Evolutionary conservation across 176 grass and related monocot species (phyloP), one percentile per base, ranked within the genome.

Genomic region (Miscanthus lutarioriparius): DNA sequence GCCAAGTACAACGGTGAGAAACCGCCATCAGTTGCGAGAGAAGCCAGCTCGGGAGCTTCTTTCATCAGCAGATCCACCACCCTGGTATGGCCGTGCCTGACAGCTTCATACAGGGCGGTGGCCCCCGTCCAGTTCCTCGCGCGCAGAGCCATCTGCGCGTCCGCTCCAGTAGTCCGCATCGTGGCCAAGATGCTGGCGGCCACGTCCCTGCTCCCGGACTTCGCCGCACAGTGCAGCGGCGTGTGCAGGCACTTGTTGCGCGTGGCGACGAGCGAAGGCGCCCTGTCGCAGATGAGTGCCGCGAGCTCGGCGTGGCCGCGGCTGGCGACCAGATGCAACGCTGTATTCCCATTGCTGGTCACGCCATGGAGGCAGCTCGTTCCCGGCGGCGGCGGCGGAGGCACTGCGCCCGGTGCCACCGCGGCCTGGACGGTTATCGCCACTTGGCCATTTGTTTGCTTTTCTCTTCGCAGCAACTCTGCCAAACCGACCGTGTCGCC

Each of bases 271-370:
- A 92, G 73, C 39, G 70, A 72, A 0, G 48, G 27, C 5, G 54
- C 17, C 54, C 1, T 12, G 11, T 16, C 1, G 19, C 65, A 86
- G 23, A 88, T 47, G 2, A 54, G 1, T 9, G 1, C 1, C 1
- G 45, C 67, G 22, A 83, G 17, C 3, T 70, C 19, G 36, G 20
- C 23, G 23, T 89, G 83, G 48, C 83, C 74, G 51, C 70, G 58
- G 81, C 65, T 89, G 14, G 89, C 89, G 49, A 37, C 84, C 5
- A 94, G 76, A 30, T 94, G 92, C 67, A 94, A 22, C 16, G 87
- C 87, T 1, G 53, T 61, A 6, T 39, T 77, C 20, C 51, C 51
- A 6, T 25, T 61, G 74, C 74, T 58, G 2, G 48, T 23, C 30
- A 58, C 48, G 30, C 48, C 74, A 19, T 58, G 74, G 30, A 77